Conservation (phyloP, 2,329 filamentous ascomycete species). For the Fusarium xyrophilum region DNA sequence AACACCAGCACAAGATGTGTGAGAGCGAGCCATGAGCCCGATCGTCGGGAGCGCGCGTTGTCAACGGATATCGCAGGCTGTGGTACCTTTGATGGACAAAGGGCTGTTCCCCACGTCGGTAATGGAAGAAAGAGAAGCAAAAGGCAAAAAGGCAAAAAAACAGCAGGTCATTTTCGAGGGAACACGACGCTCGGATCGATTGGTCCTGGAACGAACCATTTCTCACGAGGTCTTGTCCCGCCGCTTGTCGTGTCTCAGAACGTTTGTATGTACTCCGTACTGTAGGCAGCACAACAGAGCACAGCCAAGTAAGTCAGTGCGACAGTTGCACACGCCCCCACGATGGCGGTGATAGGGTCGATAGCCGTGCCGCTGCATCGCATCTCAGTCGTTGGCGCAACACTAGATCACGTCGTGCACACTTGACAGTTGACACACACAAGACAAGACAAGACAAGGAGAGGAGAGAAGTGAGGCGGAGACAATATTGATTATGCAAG, state of each 20-base stretch:
- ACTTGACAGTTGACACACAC: not conserved
- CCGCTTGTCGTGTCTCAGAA: constrained; percentile 16
- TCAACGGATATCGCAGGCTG: constrained; percentile 23
- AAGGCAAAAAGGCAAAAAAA: constrained; percentile 10
- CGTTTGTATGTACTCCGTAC: not conserved
- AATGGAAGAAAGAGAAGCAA: constrained; percentile 1
- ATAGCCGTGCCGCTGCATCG: constrained; percentile 26
- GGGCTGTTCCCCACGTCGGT: constrained; percentile 8
- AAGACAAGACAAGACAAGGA: not conserved
- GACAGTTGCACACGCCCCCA: constrained; percentile 15
- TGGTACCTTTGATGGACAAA: constrained; percentile 1
- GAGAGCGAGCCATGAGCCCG: constrained; percentile 1
- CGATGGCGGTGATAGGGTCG: constrained; percentile 20
- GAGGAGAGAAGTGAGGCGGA: constrained; percentile 14
- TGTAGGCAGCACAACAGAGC: not conserved
- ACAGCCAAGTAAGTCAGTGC: constrained; percentile 4
- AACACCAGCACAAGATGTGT: not conserved
- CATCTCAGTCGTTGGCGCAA: constrained; percentile 26
- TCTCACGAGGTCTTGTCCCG: not conserved
- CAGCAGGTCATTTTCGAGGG: constrained; percentile 19
- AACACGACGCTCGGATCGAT: not conserved
- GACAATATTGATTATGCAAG: not conserved
- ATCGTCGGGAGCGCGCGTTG: constrained; percentile 27
- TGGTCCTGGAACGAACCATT: not conserved
- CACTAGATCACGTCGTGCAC: constrained; percentile 23